A percentile compares a stretch with the other conserved stretches of the same genome.
phyloP scores from a whole-genome alignment of 2,329 filamentous ascomycete species.

The Ophiostoma sp. region DNA sequence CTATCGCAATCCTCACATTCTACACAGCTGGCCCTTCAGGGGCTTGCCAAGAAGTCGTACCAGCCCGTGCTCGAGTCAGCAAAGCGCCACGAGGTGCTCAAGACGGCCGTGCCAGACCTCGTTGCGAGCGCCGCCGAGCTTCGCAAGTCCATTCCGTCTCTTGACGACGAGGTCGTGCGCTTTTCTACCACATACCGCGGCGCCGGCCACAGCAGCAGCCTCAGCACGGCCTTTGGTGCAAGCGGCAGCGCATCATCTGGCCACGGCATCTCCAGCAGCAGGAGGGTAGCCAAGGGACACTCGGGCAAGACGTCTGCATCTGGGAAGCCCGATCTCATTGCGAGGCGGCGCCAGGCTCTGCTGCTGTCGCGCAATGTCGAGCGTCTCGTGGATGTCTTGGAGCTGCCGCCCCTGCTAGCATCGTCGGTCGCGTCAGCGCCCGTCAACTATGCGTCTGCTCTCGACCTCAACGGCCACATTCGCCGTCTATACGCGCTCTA shows the following conservation, averaged over 20 bases:
- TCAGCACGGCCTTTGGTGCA: slow-evolving; percentile 31
- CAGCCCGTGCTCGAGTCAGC: slow-evolving; percentile 77
- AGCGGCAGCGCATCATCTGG: background rate
- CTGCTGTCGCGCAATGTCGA: slow-evolving; percentile 82
- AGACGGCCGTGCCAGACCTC: slow-evolving; percentile 65
- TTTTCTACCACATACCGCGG: slow-evolving; percentile 84
- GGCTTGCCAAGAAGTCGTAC: slow-evolving; percentile 83
- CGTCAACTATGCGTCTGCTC: slow-evolving; percentile 77
- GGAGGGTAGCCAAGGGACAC: background rate
- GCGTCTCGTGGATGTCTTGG: slow-evolving; percentile 81
- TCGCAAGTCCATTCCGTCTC: slow-evolving; percentile 64
- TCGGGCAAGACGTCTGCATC: background rate
- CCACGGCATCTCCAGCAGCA: slow-evolving; percentile 49
- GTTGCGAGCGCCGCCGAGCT: slow-evolving; percentile 62
- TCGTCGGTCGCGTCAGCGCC: slow-evolving; percentile 64
- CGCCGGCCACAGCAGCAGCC: slow-evolving; percentile 4
- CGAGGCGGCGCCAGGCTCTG: slow-evolving; percentile 70
- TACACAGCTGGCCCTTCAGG: slow-evolving; percentile 75
- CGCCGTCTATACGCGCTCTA: slow-evolving; percentile 79
- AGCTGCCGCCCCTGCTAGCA: slow-evolving; percentile 78
- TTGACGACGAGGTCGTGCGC: slow-evolving; percentile 70
- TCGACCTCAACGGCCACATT: slow-evolving; percentile 92
- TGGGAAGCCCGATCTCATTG: slow-evolving; percentile 45
- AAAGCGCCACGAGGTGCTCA: slow-evolving; percentile 67
- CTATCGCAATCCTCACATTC: slow-evolving; percentile 79